Evolutionary conservation across 805 yeast genomes (phyloP).

Genomic region (Yamadazyma akitaensis): DNA sequence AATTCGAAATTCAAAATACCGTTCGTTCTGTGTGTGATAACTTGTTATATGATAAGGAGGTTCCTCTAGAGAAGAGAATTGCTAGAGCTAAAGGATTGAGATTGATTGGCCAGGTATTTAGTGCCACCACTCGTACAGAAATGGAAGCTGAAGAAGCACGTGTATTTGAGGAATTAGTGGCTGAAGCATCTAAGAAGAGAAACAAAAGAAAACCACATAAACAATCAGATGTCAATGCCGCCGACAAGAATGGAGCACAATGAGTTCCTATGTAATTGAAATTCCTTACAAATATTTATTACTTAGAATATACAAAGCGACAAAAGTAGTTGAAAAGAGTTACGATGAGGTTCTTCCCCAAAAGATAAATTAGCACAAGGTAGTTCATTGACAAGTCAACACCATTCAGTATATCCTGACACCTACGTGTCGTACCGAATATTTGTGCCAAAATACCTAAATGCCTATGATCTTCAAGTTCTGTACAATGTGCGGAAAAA

Average conservation of each 20-base stretch:
- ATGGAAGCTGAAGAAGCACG: constrained; percentile 75
- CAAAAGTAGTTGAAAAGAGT: too few species aligned
- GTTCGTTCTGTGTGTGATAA: constrained; percentile 68
- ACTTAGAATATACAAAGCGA: too few species aligned
- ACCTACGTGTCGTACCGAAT: too few species aligned
- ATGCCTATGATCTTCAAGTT: too few species aligned
- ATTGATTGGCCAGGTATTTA: constrained; percentile 62
- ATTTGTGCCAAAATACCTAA: too few species aligned
- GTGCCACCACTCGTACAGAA: constrained; percentile 55
- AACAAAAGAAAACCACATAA: constrained; percentile 25
- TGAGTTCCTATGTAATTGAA: not conserved
- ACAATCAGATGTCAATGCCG: not conserved
- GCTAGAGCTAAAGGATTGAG: constrained; percentile 63
- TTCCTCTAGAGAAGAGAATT: constrained; percentile 42
- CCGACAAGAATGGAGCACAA: not conserved
- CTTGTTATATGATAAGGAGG: constrained; percentile 56
- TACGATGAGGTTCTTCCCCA: too few species aligned
- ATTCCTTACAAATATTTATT: not conserved
- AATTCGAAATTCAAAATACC: constrained; percentile 72
- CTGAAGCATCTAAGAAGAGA: constrained; percentile 43
- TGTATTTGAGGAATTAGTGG: constrained; percentile 69
- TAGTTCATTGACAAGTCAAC: too few species aligned
- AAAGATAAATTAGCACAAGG: too few species aligned
- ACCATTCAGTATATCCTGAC: too few species aligned
- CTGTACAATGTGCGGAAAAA: too few species aligned